Base-by-base conservation (phyloP, 2,329 filamentous ascomycete species). In the Apiospora rasikravindrae region DNA sequence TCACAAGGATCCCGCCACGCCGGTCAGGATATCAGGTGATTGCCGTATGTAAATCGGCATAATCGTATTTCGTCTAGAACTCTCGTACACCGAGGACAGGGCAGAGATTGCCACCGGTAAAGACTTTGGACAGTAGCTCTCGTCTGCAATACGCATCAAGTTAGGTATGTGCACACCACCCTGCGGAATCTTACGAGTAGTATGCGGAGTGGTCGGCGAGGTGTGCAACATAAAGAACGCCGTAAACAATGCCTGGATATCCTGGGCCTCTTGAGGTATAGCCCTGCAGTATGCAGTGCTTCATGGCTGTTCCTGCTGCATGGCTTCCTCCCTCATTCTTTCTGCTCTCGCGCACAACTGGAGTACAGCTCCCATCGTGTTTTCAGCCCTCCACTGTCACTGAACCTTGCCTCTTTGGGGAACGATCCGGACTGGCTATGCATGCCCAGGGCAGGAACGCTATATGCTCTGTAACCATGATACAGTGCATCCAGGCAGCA, bases 131-230 rank as follows among this genome's bases (percentile, higher is more conserved):
- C 26, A 16, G 24, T 10, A 33, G 16, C 16, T 57, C 26, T 22
- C 51, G 10, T 57, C 26, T 19, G 14, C 26, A 57, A 33, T 57
- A 22, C 51, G 8, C 51, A 57, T n/a, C 53, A 13, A 37, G 29
- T 37, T 37, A 7, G 33, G 33, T n/a, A 40, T 64, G 19, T 37
- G 19, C 53, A 64, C 53, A 64, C 53, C 53, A 64, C 33, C 53
- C 29, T 40, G 33, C 57, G 33, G 57, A 64, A 24, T 64, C 29
- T 24, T 64, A 40, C 57, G 19, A 64, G 22, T 19, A 64, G 19
- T 64, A 40, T 64, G 57, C 57, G 33, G 57, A n/a, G 57, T 64
- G 33, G 57, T 64, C 57, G 57, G 57, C 57, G 57, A 64, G 40
- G 33, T 64, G 57, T 64, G 57, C 57, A 14, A 64, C 57, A 40